phyloP scores from a whole-genome alignment of 441 rosid species.

The Capsella rubella region DNA sequence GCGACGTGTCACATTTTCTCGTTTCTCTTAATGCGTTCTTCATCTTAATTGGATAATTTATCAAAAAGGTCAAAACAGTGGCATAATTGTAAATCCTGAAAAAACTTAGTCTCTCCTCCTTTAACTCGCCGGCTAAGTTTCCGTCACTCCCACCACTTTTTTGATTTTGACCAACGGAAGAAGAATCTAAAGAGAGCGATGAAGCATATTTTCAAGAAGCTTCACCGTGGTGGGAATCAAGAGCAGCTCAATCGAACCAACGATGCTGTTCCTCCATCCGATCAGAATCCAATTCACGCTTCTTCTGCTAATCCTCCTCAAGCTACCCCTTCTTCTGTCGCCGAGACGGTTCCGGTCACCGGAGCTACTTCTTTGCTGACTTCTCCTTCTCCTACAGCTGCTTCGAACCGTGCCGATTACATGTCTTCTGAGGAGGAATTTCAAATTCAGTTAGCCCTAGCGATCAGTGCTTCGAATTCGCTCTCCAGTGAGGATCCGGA shows the following conservation, averaged over 20 bases:
- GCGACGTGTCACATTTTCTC: slow-evolving; percentile 28
- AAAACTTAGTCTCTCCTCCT: slow-evolving; percentile 31
- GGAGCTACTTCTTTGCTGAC: slow-evolving; percentile 26
- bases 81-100: slow-evolving; percentile 47
- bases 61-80: slow-evolving; percentile 35
- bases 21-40: neutral
- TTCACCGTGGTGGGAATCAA: slow-evolving; percentile 78
- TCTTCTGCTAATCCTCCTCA: slow-evolving; percentile 44
- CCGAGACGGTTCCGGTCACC: slow-evolving; percentile 39
- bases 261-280: slow-evolving; percentile 59
- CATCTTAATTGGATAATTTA: slow-evolving; percentile 35
- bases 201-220: slow-evolving; percentile 97
- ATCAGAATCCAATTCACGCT: slow-evolving; percentile 49
- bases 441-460: slow-evolving; percentile 92
- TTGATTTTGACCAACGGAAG: slow-evolving; percentile 38
- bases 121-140: slow-evolving; percentile 41
- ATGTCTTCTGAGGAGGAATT: slow-evolving; percentile 91
- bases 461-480: slow-evolving; percentile 91
- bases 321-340: slow-evolving; percentile 52
- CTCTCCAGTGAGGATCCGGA: slow-evolving; percentile 67
- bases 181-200: slow-evolving; percentile 49
- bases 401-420: slow-evolving; percentile 56
- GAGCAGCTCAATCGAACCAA: slow-evolving; percentile 70
- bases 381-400: slow-evolving; percentile 32
- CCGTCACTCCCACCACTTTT: slow-evolving; percentile 39